Conservation (phyloP, 768 basidiomycete species). For the Lyophyllum semitale region DNA sequence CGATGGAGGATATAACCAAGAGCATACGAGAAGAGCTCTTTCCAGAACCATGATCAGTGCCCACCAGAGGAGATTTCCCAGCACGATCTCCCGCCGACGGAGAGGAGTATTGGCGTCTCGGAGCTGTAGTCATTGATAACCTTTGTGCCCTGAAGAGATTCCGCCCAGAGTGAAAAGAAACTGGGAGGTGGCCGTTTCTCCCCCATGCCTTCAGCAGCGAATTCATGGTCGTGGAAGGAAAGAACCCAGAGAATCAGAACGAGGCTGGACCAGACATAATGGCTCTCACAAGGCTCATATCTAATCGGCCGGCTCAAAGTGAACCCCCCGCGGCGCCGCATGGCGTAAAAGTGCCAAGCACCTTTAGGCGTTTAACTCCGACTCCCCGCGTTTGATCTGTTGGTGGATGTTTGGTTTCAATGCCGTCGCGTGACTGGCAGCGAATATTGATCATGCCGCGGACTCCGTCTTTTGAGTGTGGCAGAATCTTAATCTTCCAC, state of each 20-base stretch:
- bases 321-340: too few species aligned
- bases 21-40: neutral
- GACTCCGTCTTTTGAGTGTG: too few species aligned
- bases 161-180: neutral
- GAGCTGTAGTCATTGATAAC: neutral
- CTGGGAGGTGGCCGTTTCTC: neutral
- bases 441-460: too few species aligned
- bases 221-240: conserved; percentile 14
- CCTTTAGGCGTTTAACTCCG: neutral
- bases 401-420: neutral
- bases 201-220: conserved; percentile 5
- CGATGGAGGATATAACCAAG: conserved; percentile 10
- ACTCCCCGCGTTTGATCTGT: neutral
- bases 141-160: neutral
- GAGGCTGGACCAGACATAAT: neutral
- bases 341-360: too few species aligned
- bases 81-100: neutral
- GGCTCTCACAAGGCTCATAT: neutral
- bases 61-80: neutral
- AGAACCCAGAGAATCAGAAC: neutral
- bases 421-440: too few species aligned
- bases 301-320: too few species aligned
- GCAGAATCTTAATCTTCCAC: too few species aligned
- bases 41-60: neutral
- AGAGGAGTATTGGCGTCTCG: neutral